Percentiles rank a stretch among this genome's conserved stretches.
phyloP scores from a whole-genome alignment of 75 land plant genomes.

The Picea sitchensis region DNA sequence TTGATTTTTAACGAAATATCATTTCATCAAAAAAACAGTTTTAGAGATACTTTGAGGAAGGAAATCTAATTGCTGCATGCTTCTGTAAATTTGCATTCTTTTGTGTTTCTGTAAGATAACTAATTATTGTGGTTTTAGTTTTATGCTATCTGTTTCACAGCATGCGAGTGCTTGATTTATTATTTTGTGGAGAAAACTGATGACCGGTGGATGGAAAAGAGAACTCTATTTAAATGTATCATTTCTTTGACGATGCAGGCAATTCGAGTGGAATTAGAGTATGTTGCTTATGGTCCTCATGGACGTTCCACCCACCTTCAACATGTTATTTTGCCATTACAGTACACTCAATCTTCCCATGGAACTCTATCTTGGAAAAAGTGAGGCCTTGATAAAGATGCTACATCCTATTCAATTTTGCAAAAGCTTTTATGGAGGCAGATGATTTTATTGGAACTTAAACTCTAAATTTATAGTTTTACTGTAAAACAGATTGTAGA shows the following conservation, averaged over 20 bases:
- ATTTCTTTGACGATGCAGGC: constrained; percentile 23
- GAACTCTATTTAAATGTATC: neutral
- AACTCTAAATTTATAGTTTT: neutral
- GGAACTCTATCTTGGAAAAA: constrained; percentile 7
- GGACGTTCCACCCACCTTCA: constrained; percentile 37
- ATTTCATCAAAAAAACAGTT: neutral
- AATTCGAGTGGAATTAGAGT: constrained; percentile 28
- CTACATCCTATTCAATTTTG: neutral
- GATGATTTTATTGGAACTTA: neutral
- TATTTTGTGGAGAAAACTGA: neutral
- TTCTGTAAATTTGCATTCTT: neutral
- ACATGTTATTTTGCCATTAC: constrained; percentile 36
- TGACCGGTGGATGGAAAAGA: neutral
- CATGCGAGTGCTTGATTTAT: neutral
- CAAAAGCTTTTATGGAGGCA: neutral
- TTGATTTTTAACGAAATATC: too few species aligned
- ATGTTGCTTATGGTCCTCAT: constrained; percentile 44
- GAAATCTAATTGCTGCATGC: neutral
- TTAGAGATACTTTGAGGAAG: neutral
- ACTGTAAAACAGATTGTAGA: neutral
- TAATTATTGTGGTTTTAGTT: neutral
- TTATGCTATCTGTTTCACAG: neutral
- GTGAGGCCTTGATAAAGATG: constrained; percentile 2
- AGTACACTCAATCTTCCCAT: constrained; percentile 18
- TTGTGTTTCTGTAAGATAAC: neutral